These are phyloP conservation scores for Apiotrichum sp. DNA, from an alignment of 1,284 basidiomycete species.

Conservation along the genomic window DNA sequence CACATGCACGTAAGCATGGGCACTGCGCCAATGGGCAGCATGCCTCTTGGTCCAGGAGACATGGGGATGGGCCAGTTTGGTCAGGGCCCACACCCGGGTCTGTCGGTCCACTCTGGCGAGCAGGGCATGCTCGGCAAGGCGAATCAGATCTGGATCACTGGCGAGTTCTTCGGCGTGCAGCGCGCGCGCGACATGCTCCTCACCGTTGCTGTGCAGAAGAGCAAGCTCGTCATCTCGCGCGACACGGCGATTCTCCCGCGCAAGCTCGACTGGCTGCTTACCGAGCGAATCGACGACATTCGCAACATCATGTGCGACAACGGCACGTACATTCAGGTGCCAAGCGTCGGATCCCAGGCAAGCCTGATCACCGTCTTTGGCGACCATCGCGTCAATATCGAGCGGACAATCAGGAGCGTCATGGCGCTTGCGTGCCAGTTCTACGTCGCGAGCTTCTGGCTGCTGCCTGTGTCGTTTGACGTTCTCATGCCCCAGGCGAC, in stretches of 20 bases:
- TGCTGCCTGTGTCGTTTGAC: conserved; percentile 88
- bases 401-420: conserved; percentile 86
- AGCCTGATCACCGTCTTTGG: conserved; percentile 92
- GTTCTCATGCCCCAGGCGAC: conserved; percentile 70
- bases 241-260: conserved; percentile 91
- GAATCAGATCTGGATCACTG: conserved; percentile 91
- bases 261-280: conserved; percentile 97
- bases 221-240: conserved; percentile 81
- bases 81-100: conserved; percentile 33
- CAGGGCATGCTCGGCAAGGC: conserved; percentile 48
- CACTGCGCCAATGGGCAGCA: conserved; percentile 29
- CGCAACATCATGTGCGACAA: conserved; percentile 92
- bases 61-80: conserved; percentile 34
- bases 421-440: conserved; percentile 96
- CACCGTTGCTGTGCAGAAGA: conserved; percentile 82
- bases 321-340: conserved; percentile 90
- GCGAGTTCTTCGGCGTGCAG: conserved; percentile 94
- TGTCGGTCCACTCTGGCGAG: conserved; percentile 46
- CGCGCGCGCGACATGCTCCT: conserved; percentile 91
- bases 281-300: conserved; percentile 83
- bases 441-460: conserved; percentile 93
- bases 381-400: conserved; percentile 89
- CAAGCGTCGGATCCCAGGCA: conserved; percentile 63
- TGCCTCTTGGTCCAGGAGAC: conserved; percentile 16
- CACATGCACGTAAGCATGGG: conserved; percentile 39